These are phyloP conservation scores for Alternaria conjuncta DNA, from an alignment of 2,329 filamentous ascomycete species.

Conservation along the genomic window DNA sequence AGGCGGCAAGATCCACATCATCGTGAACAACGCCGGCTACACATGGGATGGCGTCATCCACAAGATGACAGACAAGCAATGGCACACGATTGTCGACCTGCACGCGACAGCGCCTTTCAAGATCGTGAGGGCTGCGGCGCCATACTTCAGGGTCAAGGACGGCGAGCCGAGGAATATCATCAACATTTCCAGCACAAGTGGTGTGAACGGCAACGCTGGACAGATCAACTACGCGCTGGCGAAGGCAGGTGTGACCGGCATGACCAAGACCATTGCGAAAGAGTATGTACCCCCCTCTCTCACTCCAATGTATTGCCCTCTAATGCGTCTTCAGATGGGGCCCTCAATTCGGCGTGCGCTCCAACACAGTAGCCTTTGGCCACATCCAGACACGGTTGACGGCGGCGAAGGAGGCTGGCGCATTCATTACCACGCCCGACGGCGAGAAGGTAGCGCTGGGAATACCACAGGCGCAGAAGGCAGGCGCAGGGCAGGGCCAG, in stretches of 20 bases:
- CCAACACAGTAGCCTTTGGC: constrained; percentile 85
- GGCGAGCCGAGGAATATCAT: constrained; percentile 78
- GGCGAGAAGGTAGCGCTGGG: constrained; percentile 61
- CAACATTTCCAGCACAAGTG: constrained; percentile 83
- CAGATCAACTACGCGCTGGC: constrained; percentile 88
- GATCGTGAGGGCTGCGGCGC: constrained; percentile 77
- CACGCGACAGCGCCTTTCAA: constrained; percentile 88
- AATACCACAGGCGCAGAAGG: constrained; percentile 53
- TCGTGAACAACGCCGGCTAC: constrained; percentile 91
- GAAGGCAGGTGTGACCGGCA: constrained; percentile 81
- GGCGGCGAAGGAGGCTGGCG: constrained; percentile 82
- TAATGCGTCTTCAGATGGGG: constrained; percentile 66
- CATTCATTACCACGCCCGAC: constrained; percentile 76
- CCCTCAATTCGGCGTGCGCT: constrained; percentile 78
- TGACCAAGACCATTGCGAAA: constrained; percentile 90
- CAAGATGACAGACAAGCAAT: constrained; percentile 91
- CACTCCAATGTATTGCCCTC: background rate
- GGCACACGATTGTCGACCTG: constrained; percentile 84
- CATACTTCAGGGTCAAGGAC: constrained; percentile 87
- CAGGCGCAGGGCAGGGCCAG: constrained; percentile 35
- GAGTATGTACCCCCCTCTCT: constrained; percentile 52
- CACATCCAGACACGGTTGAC: constrained; percentile 82
- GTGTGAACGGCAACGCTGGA: constrained; percentile 86
- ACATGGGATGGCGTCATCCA: constrained; percentile 94
- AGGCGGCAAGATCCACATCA: constrained; percentile 84